Percentiles rank a stretch among this genome's conserved stretches.
phyloP scores from a whole-genome alignment of 495 filamentous ascomycete species.

The Terfezia boudieri region DNA sequence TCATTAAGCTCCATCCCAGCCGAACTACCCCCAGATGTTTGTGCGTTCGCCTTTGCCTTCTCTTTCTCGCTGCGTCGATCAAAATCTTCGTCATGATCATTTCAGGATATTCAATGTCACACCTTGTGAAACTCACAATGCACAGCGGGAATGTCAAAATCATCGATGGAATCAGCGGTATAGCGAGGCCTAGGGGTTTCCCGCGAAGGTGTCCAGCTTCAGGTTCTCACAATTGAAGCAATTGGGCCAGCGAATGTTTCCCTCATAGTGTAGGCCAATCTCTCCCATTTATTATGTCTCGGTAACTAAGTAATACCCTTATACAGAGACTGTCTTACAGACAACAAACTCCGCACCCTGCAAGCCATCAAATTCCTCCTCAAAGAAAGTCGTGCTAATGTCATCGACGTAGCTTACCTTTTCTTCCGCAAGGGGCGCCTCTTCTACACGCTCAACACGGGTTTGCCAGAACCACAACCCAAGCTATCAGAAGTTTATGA shows the following conservation, averaged over 20 bases:
- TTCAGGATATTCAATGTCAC: slow-evolving; percentile 34
- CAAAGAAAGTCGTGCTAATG: slow-evolving; percentile 42
- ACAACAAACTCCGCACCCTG: slow-evolving; percentile 49
- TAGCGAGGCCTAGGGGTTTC: slow-evolving; percentile 70
- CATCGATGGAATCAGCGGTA: slow-evolving; percentile 59
- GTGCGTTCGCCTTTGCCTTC: slow-evolving; percentile 23
- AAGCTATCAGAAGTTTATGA: slow-evolving; percentile 31
- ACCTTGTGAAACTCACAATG: slow-evolving; percentile 41
- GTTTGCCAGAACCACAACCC: slow-evolving; percentile 9
- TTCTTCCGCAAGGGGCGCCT: slow-evolving; percentile 49
- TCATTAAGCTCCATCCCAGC: slow-evolving; percentile 59
- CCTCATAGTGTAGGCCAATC: slow-evolving; percentile 28
- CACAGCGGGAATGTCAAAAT: slow-evolving; percentile 54
- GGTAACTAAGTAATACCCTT: neutral
- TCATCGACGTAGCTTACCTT: slow-evolving; percentile 55
- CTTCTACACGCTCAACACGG: slow-evolving; percentile 44
- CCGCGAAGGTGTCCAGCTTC: slow-evolving; percentile 43
- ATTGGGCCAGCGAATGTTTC: slow-evolving; percentile 59
- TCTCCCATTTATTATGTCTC: neutral
- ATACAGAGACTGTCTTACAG: slow-evolving; percentile 42
- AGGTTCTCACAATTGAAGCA: slow-evolving; percentile 56
- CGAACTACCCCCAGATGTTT: slow-evolving; percentile 26
- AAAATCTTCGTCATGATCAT: slow-evolving; percentile 69
- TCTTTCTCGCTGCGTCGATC: slow-evolving; percentile 28
- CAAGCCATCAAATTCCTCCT: slow-evolving; percentile 45